phyloP scores from a whole-genome alignment of 495 filamentous ascomycete species.

The Aspergillus haitiensis region DNA sequence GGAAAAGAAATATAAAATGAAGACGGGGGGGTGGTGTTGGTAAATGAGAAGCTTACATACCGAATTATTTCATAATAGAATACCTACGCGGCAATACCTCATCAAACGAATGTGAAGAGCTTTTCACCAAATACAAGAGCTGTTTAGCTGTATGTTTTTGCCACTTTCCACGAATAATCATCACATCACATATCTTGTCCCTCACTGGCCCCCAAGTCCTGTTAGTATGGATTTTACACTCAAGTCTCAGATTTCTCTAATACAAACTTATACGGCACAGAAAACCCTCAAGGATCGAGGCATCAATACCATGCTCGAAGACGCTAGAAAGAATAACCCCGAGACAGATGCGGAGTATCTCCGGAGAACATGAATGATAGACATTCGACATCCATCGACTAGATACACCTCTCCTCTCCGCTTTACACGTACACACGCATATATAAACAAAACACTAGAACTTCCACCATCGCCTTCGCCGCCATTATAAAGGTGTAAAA shows the following conservation, averaged over 20 bases:
- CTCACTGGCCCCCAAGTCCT: conserved; percentile 2
- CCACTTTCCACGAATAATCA: too few relatives aligned
- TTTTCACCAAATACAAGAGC: conserved; percentile 83
- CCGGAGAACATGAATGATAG: conserved; percentile 35
- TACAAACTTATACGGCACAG: conserved; percentile 38
- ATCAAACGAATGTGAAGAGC: conserved; percentile 76
- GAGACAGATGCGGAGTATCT: conserved; percentile 77
- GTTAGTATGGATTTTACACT: conserved; percentile 1
- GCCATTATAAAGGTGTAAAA: too few relatives aligned
- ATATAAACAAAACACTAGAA: too few relatives aligned
- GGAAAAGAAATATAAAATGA: neutral
- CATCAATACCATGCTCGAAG: conserved; percentile 82
- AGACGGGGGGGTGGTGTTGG: too few relatives aligned
- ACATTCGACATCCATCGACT: neutral
- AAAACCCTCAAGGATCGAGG: conserved; percentile 78
- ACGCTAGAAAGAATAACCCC: conserved; percentile 76
- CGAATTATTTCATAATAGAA: conserved; percentile 52
- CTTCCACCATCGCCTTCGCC: too few relatives aligned
- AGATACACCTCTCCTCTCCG: neutral
- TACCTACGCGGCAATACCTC: conserved; percentile 79
- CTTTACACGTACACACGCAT: too few relatives aligned
- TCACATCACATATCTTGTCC: neutral
- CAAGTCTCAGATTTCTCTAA: too few relatives aligned
- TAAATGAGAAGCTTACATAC: neutral
- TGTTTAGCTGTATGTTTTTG: conserved; percentile 68